Conservation (phyloP, 1,139 yeast genomes). For the Trichomonascaceae sp. region DNA sequence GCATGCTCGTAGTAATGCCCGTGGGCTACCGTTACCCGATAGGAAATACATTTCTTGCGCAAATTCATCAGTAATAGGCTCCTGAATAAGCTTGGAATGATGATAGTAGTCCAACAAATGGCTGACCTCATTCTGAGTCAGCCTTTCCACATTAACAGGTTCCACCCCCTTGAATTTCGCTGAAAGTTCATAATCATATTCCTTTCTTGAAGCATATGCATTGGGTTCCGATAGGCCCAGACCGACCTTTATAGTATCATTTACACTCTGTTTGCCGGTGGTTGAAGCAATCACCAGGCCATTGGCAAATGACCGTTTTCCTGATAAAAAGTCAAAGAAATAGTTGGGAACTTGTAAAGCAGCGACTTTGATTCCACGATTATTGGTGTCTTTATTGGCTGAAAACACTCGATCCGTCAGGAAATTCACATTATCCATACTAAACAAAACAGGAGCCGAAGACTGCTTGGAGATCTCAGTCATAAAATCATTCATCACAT, state of each 20-base stretch:
- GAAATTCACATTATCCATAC: constrained; percentile 73
- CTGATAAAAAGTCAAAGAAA: constrained; percentile 52
- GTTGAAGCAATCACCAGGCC: constrained; percentile 70
- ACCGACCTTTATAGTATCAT: constrained; percentile 56
- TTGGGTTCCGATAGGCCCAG: constrained; percentile 50
- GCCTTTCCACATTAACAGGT: constrained; percentile 44
- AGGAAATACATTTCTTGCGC: constrained; percentile 51
- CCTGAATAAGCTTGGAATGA: constrained; percentile 50
- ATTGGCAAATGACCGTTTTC: constrained; percentile 40
- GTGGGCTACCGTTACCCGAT: constrained; percentile 79
- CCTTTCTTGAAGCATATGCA: constrained; percentile 42
- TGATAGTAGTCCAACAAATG: constrained; percentile 49
- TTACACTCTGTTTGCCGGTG: constrained; percentile 42
- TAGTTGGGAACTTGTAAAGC: constrained; percentile 64
- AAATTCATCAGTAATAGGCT: constrained; percentile 37
- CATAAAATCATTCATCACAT: constrained; percentile 48
- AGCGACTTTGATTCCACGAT: constrained; percentile 52
- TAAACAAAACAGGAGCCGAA: constrained; percentile 54
- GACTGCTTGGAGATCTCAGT: constrained; percentile 43
- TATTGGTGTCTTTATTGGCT: constrained; percentile 53
- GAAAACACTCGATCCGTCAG: constrained; percentile 53
- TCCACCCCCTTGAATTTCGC: constrained; percentile 45
- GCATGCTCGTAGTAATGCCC: constrained; percentile 41
- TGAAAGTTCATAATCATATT: constrained; percentile 54
- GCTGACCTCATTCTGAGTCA: constrained; percentile 50